Base-by-base conservation (phyloP, 352 stramenopile species). In the Globisporangium splendens region DNA sequence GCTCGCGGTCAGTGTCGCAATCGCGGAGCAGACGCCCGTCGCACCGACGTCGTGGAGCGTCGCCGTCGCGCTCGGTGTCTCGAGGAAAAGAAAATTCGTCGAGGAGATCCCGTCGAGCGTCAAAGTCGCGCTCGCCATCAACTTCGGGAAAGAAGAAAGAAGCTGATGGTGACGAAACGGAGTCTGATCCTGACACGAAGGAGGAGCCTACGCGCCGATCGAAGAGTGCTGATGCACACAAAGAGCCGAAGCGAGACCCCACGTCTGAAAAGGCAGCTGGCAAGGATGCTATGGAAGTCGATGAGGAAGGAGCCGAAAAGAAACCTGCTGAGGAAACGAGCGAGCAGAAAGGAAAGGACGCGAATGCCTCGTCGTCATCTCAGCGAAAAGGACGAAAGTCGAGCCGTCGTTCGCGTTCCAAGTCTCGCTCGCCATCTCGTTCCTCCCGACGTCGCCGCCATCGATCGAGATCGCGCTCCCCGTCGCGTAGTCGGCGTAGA, bases 401-500 rank as follows among this genome's bases (percentile, higher is more conserved):
- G 61, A 85, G 78, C 47, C 78, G 77, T 5, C 77, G 71, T 10
- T 89, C 80, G 20, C 61, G 68, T 0, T 89, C 80, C 2, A 64
- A 65, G 12, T 92, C 85, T 21, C 69, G 63, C 2, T 89, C 81
- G 41, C 69, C 73, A 22, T 78, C 78, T 7, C 68, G 74, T 10
- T 88, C 84, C n/a, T 82, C 75, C 5, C 61, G 72, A 41, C 75
- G 65, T 47, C 72, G 75, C 38, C 73, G 75, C 18, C 79, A 70
- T 43, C 75, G 76, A 11, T 88, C 77, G 35, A 68, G 73, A 20
- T 89, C 78, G 1, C 77, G 66, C 6, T 89, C 79, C 15, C 52
- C 66, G 12, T 77, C 70, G 1, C 77, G 72, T 35, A 69, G 75
- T 24, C 66, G 69, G n/a, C 73, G 77, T 54, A 62, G 68, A 59